Percentiles rank a stretch among this genome's conserved stretches.
Evolutionary conservation across 2,329 filamentous ascomycete genomes (phyloP).

Genomic region (Malbranchea zuffiana): DNA sequence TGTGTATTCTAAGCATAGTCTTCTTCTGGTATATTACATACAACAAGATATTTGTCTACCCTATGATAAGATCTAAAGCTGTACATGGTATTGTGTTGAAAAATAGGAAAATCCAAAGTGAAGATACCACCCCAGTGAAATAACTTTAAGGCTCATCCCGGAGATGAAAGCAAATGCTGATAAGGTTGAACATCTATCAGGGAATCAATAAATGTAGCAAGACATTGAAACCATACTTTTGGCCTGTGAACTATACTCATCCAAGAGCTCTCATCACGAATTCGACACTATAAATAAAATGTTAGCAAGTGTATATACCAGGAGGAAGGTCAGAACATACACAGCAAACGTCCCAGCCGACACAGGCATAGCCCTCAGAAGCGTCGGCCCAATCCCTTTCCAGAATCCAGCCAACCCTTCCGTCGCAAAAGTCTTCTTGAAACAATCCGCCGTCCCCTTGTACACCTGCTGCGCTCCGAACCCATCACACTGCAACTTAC

Average conservation of each 20-base stretch:
- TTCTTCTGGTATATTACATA: too few relatives aligned
- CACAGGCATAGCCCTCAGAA: conserved; percentile 92
- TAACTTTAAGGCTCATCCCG: neutral
- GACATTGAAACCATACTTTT: too few relatives aligned
- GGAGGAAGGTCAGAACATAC: conserved; percentile 24
- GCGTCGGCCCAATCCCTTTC: conserved; percentile 83
- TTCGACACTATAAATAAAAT: conserved; percentile 29
- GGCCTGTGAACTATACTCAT: too few relatives aligned
- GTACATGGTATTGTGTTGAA: too few relatives aligned
- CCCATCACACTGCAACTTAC: conserved; percentile 98
- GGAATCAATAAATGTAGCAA: neutral
- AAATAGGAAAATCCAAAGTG: neutral
- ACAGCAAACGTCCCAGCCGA: conserved; percentile 96
- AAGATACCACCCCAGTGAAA: neutral
- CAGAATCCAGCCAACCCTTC: conserved; percentile 82
- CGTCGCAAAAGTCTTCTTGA: conserved; percentile 64
- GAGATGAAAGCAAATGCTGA: neutral
- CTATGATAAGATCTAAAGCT: too few relatives aligned
- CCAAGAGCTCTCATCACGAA: conserved; percentile 38
- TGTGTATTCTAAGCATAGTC: too few relatives aligned
- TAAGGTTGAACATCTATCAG: neutral
- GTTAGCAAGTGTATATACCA: conserved; percentile 11
- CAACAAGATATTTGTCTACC: too few relatives aligned
- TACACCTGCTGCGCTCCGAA: conserved; percentile 65
- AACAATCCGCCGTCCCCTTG: conserved; percentile 77